Evolutionary conservation across 2,329 filamentous ascomycete genomes (phyloP).

Genomic region (Trichoderma brevicompactum): DNA sequence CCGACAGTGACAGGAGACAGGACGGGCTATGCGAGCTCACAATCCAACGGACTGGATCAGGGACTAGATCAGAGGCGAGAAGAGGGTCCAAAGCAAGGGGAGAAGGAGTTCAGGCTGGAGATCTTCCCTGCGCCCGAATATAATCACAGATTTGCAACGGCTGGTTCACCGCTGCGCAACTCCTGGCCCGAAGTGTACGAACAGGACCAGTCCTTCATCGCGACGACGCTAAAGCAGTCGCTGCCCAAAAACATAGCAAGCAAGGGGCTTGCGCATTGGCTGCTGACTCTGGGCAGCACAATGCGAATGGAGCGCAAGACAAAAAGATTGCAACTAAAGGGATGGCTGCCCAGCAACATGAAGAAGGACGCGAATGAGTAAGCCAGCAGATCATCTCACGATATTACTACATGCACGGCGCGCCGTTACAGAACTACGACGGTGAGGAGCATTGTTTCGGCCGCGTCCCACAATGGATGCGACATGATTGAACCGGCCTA

Average conservation of each 20-base stretch:
- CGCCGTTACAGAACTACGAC: not conserved
- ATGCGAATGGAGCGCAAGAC: slow-evolving; percentile 24
- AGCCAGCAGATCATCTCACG: not conserved
- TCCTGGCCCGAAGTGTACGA: slow-evolving; percentile 48
- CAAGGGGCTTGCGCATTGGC: slow-evolving; percentile 52
- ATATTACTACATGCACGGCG: slow-evolving; percentile 9
- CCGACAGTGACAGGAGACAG: slow-evolving; percentile 17
- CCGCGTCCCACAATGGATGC: slow-evolving; percentile 16
- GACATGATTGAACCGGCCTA: slow-evolving; percentile 6
- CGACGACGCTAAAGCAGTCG: slow-evolving; percentile 44
- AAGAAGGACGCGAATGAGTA: slow-evolving; percentile 26
- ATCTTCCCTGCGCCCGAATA: slow-evolving; percentile 48
- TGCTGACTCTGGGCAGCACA: slow-evolving; percentile 34
- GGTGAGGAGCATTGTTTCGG: not conserved
- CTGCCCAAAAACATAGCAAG: slow-evolving; percentile 46
- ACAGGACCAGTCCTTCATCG: slow-evolving; percentile 43
- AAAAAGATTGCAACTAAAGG: slow-evolving; percentile 33
- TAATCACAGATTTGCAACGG: slow-evolving; percentile 46
- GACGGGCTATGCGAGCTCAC: not conserved
- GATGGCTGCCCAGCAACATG: slow-evolving; percentile 36
- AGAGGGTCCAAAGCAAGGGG: slow-evolving; percentile 14
- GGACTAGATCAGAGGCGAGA: slow-evolving; percentile 4
- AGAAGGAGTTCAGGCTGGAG: slow-evolving; percentile 49
- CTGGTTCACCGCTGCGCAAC: slow-evolving; percentile 44
- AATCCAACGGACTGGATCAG: slow-evolving; percentile 36